Evolutionary conservation across 306 rosid genomes (phyloP).

Genomic region (Senna siamea): DNA sequence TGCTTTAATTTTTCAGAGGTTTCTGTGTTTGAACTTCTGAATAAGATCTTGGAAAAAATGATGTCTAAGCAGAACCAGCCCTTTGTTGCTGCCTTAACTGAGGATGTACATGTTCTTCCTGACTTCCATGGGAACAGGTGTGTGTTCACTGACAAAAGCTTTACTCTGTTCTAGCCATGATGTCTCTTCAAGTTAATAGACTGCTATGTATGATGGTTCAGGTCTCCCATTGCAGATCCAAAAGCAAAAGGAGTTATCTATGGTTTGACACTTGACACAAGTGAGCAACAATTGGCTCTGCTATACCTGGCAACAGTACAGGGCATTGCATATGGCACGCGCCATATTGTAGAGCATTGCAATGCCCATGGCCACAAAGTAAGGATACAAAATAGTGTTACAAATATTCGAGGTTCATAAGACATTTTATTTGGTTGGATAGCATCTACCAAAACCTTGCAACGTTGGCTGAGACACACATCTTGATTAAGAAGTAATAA

Average conservation of each 20-base stretch:
- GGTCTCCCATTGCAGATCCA: slow-evolving; percentile 98
- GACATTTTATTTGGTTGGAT: slow-evolving; percentile 27
- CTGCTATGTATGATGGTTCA: slow-evolving; percentile 46
- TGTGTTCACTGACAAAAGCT: slow-evolving; percentile 29
- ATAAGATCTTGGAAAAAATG: slow-evolving; percentile 71
- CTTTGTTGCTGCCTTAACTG: slow-evolving; percentile 83
- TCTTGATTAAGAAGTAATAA: slow-evolving; percentile 10
- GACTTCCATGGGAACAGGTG: slow-evolving; percentile 99
- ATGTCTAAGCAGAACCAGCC: slow-evolving; percentile 62
- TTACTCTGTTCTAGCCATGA: slow-evolving; percentile 31
- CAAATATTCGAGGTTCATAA: slow-evolving; percentile 38
- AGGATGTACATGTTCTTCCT: slow-evolving; percentile 86
- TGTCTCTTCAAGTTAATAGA: slow-evolving; percentile 38
- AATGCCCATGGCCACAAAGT: slow-evolving; percentile 92
- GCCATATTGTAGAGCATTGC: slow-evolving; percentile 96
- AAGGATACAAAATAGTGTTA: slow-evolving; percentile 47
- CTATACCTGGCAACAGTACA: slow-evolving; percentile 87
- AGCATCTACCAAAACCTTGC: slow-evolving; percentile 11
- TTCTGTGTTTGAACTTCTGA: slow-evolving; percentile 82
- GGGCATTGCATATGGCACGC: slow-evolving; percentile 95
- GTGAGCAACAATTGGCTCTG: slow-evolving; percentile 83
- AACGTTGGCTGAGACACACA: slow-evolving; percentile 14
- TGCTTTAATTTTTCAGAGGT: slow-evolving; percentile 51
- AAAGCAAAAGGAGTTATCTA: slow-evolving; percentile 82
- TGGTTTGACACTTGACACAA: slow-evolving; percentile 91